Conservation (phyloP, 2,329 filamentous ascomycete species). For the Aspergillus thermomutatus region DNA sequence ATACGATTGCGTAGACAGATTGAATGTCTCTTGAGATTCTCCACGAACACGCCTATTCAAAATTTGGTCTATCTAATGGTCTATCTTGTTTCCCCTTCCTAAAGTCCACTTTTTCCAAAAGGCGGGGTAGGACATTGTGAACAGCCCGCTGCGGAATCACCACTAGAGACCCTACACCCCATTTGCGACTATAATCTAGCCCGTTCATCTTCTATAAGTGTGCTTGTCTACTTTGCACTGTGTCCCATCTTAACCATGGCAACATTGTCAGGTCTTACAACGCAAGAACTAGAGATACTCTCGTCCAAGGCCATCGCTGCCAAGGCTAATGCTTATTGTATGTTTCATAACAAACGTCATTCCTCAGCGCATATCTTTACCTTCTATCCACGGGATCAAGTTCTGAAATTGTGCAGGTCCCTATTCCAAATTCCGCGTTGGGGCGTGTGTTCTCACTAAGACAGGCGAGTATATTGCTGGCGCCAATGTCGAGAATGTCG, state of each 20-base stretch:
- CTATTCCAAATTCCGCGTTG: slow-evolving; percentile 90
- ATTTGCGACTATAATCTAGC: neutral
- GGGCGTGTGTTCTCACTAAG: slow-evolving; percentile 68
- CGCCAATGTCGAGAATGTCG: slow-evolving; percentile 89
- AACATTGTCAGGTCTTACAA: slow-evolving; percentile 46
- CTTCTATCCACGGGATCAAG: neutral
- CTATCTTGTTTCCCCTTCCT: neutral
- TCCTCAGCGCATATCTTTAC: neutral
- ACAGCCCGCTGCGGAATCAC: neutral
- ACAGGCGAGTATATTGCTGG: slow-evolving; percentile 62
- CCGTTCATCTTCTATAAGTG: neutral
- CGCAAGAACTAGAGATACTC: slow-evolving; percentile 63
- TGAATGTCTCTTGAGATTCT: neutral
- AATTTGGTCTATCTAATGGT: neutral
- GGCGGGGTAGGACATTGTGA: neutral
- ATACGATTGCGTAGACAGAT: neutral
- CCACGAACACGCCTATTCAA: neutral
- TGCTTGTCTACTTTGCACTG: neutral
- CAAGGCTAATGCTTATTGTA: slow-evolving; percentile 78
- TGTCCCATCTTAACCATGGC: slow-evolving; percentile 16
- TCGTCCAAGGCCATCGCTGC: slow-evolving; percentile 63
- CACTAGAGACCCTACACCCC: neutral
- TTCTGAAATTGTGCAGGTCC: slow-evolving; percentile 52
- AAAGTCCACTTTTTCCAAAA: neutral
- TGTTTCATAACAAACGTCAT: slow-evolving; percentile 22